phyloP scores from a whole-genome alignment of 192 early-diverging fungal species.

The Coemansia sp. region DNA sequence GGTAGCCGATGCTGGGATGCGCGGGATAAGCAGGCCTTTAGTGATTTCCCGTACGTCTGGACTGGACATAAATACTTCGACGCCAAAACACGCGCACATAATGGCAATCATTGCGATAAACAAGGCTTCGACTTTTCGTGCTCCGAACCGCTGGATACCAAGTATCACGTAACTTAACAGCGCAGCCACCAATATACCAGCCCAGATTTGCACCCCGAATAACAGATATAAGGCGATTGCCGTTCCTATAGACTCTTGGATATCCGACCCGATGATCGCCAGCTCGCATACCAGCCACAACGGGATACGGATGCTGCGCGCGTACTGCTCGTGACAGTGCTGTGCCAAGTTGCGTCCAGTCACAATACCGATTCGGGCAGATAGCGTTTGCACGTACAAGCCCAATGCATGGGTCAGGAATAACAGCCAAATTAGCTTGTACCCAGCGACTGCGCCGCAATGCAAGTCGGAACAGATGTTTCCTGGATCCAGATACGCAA shows the following conservation, averaged over 20 bases:
- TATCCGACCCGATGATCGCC: constrained; percentile 71
- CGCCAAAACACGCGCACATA: constrained; percentile 77
- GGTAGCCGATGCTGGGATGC: constrained; percentile 56
- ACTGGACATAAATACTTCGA: constrained; percentile 59
- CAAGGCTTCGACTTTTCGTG: constrained; percentile 68
- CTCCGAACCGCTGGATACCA: constrained; percentile 61
- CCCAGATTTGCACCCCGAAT: constrained; percentile 64
- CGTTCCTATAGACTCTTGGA: constrained; percentile 85
- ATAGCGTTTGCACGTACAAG: constrained; percentile 62
- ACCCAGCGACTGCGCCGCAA: constrained; percentile 65
- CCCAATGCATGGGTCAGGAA: constrained; percentile 65
- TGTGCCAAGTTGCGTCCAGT: constrained; percentile 67
- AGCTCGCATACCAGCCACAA: constrained; percentile 64
- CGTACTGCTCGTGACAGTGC: constrained; percentile 50
- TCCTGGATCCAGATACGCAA: constrained; percentile 71
- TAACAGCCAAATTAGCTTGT: constrained; percentile 66
- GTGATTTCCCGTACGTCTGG: constrained; percentile 55
- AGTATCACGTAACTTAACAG: constrained; percentile 79
- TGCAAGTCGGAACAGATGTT: constrained; percentile 73
- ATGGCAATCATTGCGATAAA: constrained; percentile 72
- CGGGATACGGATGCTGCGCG: constrained; percentile 32
- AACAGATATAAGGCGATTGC: constrained; percentile 84
- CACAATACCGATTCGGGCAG: constrained; percentile 63
- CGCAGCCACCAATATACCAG: constrained; percentile 76
- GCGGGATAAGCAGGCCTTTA: constrained; percentile 57